Evolutionary conservation across 2,329 filamentous ascomycete genomes (phyloP), one percentile per base, ranked within the genome.

Genomic region (Ascochyta pisi): DNA sequence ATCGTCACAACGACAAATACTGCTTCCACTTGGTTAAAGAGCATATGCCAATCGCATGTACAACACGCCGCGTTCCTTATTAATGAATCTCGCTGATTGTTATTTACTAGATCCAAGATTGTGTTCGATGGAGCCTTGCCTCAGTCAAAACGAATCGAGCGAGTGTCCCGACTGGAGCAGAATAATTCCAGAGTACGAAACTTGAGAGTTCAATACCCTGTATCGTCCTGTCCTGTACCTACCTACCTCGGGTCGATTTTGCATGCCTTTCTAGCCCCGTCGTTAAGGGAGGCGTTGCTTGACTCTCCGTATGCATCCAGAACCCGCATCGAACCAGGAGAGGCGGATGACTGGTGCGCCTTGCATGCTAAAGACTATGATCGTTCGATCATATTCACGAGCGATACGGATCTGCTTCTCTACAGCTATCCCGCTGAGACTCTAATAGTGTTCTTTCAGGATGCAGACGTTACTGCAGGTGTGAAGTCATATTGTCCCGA

Each of bases 81-180:
- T 12, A 12, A 15, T 31, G 3, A 15, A 12, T 3, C 19, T 44
- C 24, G 48, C 54, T 57, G 16, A 57, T 34, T 12, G 10, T 12
- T 19, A 9, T 10, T 38, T 57, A 16, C 38, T 41, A 74, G 73
- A 52, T 64, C 84, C 54, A 85, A 82, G 42, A 89, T 97, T 49
- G 92, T 89, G 71, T 97, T 98, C 66, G 94, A 98, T 73, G 92
- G 92, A 13, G 88, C 86, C 52, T 81, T 98, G 1, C 94, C 94
- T 0, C 55, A 72, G 0, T 74, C 80, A 4, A 96, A 96, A 70
- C 81, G 82, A 31, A 71, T 77, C 0, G 84, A 86, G 6, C 84
- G 92, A 4, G 76, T 87, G 46, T 74, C 82, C 9, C 83, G 92
- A 31, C 79, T 90, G 33, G 78, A 85, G 45, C 81, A 79, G 19